Percentiles rank a stretch among this genome's conserved stretches.
Evolutionary conservation across 805 yeast genomes (phyloP).

Genomic region (Teunomyces tritomae): DNA sequence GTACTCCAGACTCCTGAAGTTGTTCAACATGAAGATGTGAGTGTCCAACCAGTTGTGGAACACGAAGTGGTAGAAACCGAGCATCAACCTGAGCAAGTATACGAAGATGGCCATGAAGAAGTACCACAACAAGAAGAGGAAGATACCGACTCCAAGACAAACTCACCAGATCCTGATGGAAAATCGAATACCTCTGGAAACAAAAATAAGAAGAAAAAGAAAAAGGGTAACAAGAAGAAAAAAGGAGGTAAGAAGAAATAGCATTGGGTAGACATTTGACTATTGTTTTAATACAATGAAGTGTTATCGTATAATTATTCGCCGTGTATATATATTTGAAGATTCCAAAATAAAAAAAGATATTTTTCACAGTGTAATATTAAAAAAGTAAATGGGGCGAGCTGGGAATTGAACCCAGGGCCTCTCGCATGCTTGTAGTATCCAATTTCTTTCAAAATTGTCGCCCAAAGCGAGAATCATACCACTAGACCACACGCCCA

Average conservation of each 20-base stretch:
- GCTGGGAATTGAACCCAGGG: conserved; percentile 64
- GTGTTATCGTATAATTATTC: not conserved
- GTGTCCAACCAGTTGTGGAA: not conserved
- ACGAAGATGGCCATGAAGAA: conserved; percentile 5
- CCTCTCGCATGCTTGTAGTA: conserved; percentile 46
- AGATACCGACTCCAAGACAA: conserved; percentile 1
- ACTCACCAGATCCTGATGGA: not conserved
- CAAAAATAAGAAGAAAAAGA: conserved; percentile 1
- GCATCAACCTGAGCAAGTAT: conserved; percentile 4
- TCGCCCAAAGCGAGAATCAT: conserved; percentile 24
- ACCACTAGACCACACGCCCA: conserved; percentile 27
- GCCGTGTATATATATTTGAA: not conserved
- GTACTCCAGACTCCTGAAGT: not conserved
- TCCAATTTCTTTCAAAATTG: not conserved
- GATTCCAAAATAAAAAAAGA: not conserved
- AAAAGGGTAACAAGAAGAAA: conserved; percentile 5
- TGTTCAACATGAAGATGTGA: not conserved
- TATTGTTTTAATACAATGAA: not conserved
- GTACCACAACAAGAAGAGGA: not conserved
- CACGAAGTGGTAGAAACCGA: conserved; percentile 2
- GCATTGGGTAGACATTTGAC: not conserved
- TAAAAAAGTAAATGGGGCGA: conserved; percentile 27
- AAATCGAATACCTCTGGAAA: not conserved
- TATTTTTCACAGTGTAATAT: not conserved
- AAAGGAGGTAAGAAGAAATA: conserved; percentile 3